Evolutionary conservation across 140 eudicot species (phyloP), one percentile per base, ranked within the genome.

Genomic region (Cichorium intybus): DNA sequence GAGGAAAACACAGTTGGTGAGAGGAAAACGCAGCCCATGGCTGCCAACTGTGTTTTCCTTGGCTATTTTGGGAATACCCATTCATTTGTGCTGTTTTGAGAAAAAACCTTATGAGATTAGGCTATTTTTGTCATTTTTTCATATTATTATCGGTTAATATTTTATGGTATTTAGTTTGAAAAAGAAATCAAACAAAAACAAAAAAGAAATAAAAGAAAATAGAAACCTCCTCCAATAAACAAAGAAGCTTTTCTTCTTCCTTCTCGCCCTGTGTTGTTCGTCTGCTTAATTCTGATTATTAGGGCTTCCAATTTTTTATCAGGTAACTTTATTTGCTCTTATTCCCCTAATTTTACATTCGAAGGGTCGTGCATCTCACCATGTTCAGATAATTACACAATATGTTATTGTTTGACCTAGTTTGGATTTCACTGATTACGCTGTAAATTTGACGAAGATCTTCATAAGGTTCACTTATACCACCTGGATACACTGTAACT

Each of bases 251-350:
- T 48, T 10, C 12, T 39, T 56, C 31, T 24, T 45, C 49, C 60
- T 59, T 12, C 51, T 70, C n/a, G 3, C 21, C 2, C 56, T 45
- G 22, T 53, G n/a, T 24, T 20, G 23, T 65, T 64, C 48, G 14
- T 11, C 56, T 37, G 17, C 7, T 39, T 31, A 24, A 69, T 45
- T 69, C 66, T 14, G 49, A 56, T 55, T 43, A 26, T 24, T 50
- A 60, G 63, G 70, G 69, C 56, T 71, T 62, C 41, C 52, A 48
- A 11, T 43, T 29, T 16, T 57, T 28, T 15, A 9, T 15, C 26
- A 57, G 63, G 63, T 57, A 57, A 57, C 63, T 29, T 28, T 4
- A 26, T 14, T 37, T 63, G 24, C 24, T 61, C 52, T 15, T 24
- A 71, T 48, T 35, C 3, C 64, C 48, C 7, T 37, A 37, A 3